phyloP scores from a whole-genome alignment of 305 asterid species.

The Rubia tinctorum region DNA sequence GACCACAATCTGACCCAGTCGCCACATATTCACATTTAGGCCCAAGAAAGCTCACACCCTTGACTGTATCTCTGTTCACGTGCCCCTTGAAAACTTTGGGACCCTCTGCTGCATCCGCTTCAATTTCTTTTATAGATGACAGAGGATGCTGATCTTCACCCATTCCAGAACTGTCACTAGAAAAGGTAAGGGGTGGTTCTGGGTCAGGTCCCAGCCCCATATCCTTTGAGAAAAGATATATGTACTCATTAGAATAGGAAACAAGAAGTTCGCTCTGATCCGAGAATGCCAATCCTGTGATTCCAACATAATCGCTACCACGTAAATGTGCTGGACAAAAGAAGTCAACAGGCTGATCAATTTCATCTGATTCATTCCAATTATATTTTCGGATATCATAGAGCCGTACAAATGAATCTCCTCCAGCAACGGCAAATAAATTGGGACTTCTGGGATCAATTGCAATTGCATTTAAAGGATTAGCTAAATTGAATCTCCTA shows the following conservation, averaged over 20 bases:
- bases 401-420: slow-evolving; percentile 78
- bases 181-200: slow-evolving; percentile 30
- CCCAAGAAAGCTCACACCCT: slow-evolving; percentile 88
- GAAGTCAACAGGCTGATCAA: slow-evolving; percentile 68
- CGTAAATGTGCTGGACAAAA: slow-evolving; percentile 78
- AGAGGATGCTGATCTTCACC: slow-evolving; percentile 26
- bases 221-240: slow-evolving; percentile 78
- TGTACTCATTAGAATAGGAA: slow-evolving; percentile 72
- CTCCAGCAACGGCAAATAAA: slow-evolving; percentile 84
- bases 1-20: slow-evolving; percentile 98
- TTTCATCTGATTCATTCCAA: slow-evolving; percentile 65
- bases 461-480: slow-evolving; percentile 68
- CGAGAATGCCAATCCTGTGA: slow-evolving; percentile 95
- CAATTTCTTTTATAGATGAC: slow-evolving; percentile 30
- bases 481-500: slow-evolving; percentile 30
- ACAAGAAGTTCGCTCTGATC: slow-evolving; percentile 92
- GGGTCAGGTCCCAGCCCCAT: slow-evolving; percentile 68
- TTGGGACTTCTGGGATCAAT: slow-evolving; percentile 88
- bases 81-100: slow-evolving; percentile 91
- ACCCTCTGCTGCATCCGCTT: slow-evolving; percentile 31
- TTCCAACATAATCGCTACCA: slow-evolving; percentile 55
- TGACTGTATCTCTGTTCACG: slow-evolving; percentile 67
- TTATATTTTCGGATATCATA: slow-evolving; percentile 79
- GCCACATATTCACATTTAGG: slow-evolving; percentile 86
- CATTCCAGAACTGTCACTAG: slow-evolving; percentile 35